Evolutionary conservation across 2,329 filamentous ascomycete genomes (phyloP).

Genomic region (Fusarium pilosicola): DNA sequence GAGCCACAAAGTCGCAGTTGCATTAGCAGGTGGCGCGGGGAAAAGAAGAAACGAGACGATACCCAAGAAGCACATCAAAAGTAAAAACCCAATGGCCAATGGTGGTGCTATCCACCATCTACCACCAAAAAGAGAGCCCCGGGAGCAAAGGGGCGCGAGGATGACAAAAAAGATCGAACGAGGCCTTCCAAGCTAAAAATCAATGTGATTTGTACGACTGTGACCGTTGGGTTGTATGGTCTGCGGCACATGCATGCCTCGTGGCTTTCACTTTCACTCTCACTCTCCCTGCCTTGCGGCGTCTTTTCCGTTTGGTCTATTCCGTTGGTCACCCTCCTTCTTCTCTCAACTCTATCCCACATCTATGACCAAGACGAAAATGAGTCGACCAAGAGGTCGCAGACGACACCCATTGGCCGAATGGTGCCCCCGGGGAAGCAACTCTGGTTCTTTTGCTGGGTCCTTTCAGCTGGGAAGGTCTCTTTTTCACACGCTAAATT

Average conservation of each 20-base stretch:
- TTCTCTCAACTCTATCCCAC: constrained; percentile 10
- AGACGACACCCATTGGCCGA: constrained; percentile 27
- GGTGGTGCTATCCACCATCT: not conserved
- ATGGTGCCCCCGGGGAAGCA: constrained; percentile 23
- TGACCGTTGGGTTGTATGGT: not conserved
- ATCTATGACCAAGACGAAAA: constrained; percentile 3
- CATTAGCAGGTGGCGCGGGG: constrained; percentile 31
- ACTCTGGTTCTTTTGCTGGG: constrained; percentile 26
- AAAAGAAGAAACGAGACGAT: constrained; percentile 20
- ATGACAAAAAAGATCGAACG: constrained; percentile 28
- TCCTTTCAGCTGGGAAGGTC: constrained; percentile 32
- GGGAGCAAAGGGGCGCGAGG: not conserved
- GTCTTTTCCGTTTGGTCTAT: constrained; percentile 33
- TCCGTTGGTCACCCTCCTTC: constrained; percentile 14
- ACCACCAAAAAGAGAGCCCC: not conserved
- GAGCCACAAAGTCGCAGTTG: constrained; percentile 23
- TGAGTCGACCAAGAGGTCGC: constrained; percentile 9
- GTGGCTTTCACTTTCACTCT: constrained; percentile 7
- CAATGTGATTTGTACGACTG: constrained; percentile 1
- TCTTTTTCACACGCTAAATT: constrained; percentile 29
- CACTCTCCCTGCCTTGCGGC: constrained; percentile 11
- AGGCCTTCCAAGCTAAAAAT: constrained; percentile 24
- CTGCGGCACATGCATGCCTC: constrained; percentile 6
- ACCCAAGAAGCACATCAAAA: constrained; percentile 31
- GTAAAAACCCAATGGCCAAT: not conserved